Base-by-base conservation (phyloP, 306 rosid species). In the Citrullus colocynthis region DNA sequence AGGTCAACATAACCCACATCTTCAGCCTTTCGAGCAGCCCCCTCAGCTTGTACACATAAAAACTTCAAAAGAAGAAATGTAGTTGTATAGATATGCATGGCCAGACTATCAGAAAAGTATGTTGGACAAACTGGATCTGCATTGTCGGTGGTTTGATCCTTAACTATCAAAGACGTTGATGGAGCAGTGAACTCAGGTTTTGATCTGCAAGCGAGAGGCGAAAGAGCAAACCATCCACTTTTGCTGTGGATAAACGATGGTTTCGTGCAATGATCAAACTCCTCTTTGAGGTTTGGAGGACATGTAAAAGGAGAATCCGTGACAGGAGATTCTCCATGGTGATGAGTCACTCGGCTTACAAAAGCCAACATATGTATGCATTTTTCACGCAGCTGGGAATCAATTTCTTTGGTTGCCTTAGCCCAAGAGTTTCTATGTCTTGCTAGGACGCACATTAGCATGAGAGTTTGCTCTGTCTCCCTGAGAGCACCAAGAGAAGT, bases 351-450 rank as follows among this genome's bases (percentile, higher is more conserved):
- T 84, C 89, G 80, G 83, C 98, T 90, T 84, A 92, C 83, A 83
- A 90, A 90, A 82, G 97, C 98, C 81, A 95, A 90, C 75, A 95
- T 91, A 85, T 95, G 97, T 82, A 95, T 92, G 42, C 97, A 87
- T 85, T 88, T 93, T 84, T 90, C 97, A 87, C 98, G 86, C 74
- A 95, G 88, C 69, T 87, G 88, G 48, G 89, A 82, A 82, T 95
- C 96, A 79, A 82, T 81, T 78, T 89, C 89, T 83, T 86, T 88
- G 75, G 88, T 88, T 61, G 89, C 90, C 89, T 90, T 90, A 49
- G 82, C 84, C 97, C 98, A 92, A 49, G 96, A 85, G 75, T 82
- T 87, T 89, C 96, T 88, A 81, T 95, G 97, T 81, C 92, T 84
- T 17, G 91, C 96, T 54, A 92, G 90, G 80, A 84, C 93, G 66